Evolutionary conservation across 2,329 filamentous ascomycete genomes (phyloP).

Genomic region (Sporothrix brunneoviolacea): DNA sequence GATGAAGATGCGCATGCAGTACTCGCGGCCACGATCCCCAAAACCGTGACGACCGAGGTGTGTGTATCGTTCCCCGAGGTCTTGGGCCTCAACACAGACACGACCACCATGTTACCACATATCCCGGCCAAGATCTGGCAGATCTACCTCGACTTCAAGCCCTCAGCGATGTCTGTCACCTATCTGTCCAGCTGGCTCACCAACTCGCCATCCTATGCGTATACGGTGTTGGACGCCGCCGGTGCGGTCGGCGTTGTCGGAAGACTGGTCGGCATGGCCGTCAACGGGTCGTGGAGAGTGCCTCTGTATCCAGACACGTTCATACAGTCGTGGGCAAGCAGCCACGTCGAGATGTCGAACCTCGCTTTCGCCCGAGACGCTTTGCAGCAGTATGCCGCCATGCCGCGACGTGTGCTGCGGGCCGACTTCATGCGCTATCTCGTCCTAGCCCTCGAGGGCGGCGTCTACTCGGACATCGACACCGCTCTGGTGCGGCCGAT

Average conservation of each 20-base stretch:
- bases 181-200: slow-evolving; percentile 17
- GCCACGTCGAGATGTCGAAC: neutral
- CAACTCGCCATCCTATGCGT: slow-evolving; percentile 18
- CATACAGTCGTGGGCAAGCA: neutral
- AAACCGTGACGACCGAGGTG: neutral
- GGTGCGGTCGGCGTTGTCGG: slow-evolving; percentile 17
- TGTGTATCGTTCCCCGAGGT: neutral
- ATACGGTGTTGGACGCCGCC: slow-evolving; percentile 19
- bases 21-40: neutral
- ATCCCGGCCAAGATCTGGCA: slow-evolving; percentile 24
- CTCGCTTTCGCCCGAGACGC: slow-evolving; percentile 13
- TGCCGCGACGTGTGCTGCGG: slow-evolving; percentile 18
- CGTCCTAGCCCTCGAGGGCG: slow-evolving; percentile 27
- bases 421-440: slow-evolving; percentile 26
- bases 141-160: slow-evolving; percentile 19
- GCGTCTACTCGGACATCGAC: slow-evolving; percentile 54
- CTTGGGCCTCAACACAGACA: neutral
- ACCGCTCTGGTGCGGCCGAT: slow-evolving; percentile 43
- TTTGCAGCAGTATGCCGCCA: slow-evolving; percentile 15
- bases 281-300: neutral
- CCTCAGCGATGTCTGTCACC: slow-evolving; percentile 1
- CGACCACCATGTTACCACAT: slow-evolving; percentile 13
- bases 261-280: slow-evolving; percentile 17
- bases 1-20: too few species aligned
- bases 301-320: slow-evolving; percentile 5